Conservation (phyloP, 2,329 filamentous ascomycete genomes). For the Aureobasidium sp. region DNA sequence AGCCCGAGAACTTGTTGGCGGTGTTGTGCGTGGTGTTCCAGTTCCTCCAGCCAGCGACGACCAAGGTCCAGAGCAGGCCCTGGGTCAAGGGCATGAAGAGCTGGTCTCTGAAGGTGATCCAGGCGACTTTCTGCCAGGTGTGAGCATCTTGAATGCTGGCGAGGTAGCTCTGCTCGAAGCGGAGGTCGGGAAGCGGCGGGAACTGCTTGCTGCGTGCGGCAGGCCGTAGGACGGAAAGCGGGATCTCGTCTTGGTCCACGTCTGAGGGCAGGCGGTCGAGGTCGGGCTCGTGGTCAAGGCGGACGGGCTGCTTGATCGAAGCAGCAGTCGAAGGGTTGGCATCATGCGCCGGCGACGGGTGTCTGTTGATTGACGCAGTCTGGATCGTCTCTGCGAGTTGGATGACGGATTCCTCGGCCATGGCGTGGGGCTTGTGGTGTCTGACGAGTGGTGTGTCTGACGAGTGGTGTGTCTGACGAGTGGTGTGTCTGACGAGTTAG, state of each 20-base stretch:
- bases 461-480: not conserved
- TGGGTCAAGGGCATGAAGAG: slow-evolving; percentile 81
- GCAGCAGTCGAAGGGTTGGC: slow-evolving; percentile 72
- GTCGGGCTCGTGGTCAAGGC: slow-evolving; percentile 27
- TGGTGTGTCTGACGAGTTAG: not conserved
- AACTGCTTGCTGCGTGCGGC: slow-evolving; percentile 51
- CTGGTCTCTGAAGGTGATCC: slow-evolving; percentile 86
- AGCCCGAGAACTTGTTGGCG: slow-evolving; percentile 67
- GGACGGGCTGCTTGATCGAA: slow-evolving; percentile 58
- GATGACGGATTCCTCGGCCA: slow-evolving; percentile 29
- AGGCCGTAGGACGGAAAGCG: slow-evolving; percentile 56
- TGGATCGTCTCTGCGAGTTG: slow-evolving; percentile 74
- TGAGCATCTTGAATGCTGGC: slow-evolving; percentile 77
- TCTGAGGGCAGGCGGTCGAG: slow-evolving; percentile 35
- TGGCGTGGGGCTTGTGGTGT: slow-evolving; percentile 11
- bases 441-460: too few relatives aligned
- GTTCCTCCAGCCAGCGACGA: slow-evolving; percentile 78
- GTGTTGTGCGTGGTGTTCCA: slow-evolving; percentile 58
- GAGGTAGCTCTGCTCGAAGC: slow-evolving; percentile 97
- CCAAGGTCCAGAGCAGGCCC: slow-evolving; percentile 80
- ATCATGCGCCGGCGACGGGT: slow-evolving; percentile 68
- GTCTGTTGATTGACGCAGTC: slow-evolving; percentile 65
- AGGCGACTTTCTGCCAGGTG: slow-evolving; percentile 68
- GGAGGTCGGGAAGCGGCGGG: slow-evolving; percentile 70
- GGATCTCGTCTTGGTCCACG: slow-evolving; percentile 58